phyloP scores from a whole-genome alignment of 2,329 filamentous ascomycete species.

The Trematosphaeria pertusa region DNA sequence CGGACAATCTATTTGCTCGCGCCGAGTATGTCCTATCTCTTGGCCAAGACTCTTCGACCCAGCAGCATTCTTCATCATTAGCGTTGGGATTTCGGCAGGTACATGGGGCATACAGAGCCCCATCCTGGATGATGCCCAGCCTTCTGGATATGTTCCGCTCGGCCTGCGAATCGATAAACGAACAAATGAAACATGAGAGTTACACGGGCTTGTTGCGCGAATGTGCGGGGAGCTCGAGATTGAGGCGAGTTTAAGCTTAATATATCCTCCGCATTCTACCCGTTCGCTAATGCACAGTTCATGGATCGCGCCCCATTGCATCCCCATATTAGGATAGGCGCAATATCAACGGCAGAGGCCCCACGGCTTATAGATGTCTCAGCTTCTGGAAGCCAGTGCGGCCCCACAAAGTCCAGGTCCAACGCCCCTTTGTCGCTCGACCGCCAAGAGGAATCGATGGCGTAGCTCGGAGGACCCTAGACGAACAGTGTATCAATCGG shows the following conservation, averaged over 20 bases:
- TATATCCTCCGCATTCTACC: slow-evolving; percentile 1
- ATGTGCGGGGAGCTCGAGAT: slow-evolving; percentile 1
- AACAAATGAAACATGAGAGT: background rate
- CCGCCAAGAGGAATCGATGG: too few relatives aligned
- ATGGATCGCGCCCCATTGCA: too few relatives aligned
- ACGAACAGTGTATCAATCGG: too few relatives aligned
- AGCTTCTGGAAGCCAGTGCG: background rate
- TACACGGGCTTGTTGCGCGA: background rate
- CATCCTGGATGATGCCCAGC: background rate
- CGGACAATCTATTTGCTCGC: too few relatives aligned
- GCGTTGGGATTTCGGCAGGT: background rate
- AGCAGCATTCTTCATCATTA: too few relatives aligned
- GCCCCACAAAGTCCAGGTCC: slow-evolving; percentile 1
- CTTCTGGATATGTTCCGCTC: background rate
- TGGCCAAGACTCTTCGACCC: too few relatives aligned
- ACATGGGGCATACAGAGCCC: background rate
- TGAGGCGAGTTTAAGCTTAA: slow-evolving; percentile 14
- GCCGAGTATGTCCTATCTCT: too few relatives aligned
- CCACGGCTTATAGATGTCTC: slow-evolving; percentile 7
- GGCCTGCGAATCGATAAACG: background rate
- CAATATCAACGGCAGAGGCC: slow-evolving; percentile 2
- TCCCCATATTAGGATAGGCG: too few relatives aligned
- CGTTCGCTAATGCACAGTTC: slow-evolving; percentile 1
- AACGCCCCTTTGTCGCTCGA: background rate
- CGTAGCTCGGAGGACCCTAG: too few relatives aligned